Conservation (phyloP, 1,284 basidiomycete genomes). For the Salmacisia buchloeana region DNA sequence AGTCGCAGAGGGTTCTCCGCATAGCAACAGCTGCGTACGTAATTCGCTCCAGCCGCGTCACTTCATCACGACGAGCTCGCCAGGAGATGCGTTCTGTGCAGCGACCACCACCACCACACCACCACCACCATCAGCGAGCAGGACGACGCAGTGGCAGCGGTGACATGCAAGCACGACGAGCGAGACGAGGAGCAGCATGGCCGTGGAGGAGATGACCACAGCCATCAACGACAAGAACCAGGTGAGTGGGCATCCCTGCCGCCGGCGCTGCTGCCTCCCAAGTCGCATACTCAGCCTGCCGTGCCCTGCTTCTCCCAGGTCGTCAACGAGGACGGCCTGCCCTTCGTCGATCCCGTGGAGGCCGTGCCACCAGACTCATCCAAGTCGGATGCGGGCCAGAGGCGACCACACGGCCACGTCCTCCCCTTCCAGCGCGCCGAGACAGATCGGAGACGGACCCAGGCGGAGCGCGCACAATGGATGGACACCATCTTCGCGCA, state of each 20-base stretch:
- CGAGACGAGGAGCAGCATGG: no score
- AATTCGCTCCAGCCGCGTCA: no score
- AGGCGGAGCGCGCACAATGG: conserved; percentile 29
- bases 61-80: no score
- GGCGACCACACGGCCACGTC: conserved; percentile 10
- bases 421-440: conserved; percentile 21
- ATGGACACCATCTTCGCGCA: conserved; percentile 32
- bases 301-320: conserved; percentile 13
- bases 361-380: conserved; percentile 12
- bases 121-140: no score
- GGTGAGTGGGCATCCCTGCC: neutral
- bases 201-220: neutral
- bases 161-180: no score
- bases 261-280: neutral
- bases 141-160: no score
- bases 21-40: no score
- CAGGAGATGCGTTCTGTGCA: no score
- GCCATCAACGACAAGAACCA: conserved; percentile 1
- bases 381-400: neutral
- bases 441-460: conserved; percentile 10
- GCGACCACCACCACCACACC: no score
- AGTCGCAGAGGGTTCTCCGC: no score
- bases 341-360: conserved; percentile 45
- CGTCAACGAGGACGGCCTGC: conserved; percentile 48
- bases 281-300: neutral